Evolutionary conservation across 768 basidiomycete species (phyloP), one percentile per base, ranked within the genome.

Genomic region (Tylopilus rubrobrunneus): DNA sequence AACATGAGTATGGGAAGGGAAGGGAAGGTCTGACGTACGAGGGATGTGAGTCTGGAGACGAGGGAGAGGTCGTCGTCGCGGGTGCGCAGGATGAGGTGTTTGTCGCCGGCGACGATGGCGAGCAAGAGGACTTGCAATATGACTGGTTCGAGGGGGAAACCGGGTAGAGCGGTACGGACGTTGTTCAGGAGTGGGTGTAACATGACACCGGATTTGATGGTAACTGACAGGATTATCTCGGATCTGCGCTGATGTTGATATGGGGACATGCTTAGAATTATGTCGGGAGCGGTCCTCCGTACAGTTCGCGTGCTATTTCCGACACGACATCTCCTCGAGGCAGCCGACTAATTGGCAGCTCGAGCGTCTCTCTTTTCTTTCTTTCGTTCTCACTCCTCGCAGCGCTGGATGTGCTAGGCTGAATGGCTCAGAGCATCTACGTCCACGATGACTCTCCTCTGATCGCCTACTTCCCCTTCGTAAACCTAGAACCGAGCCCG

Each of bases 381-480:
- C 29, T 42, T 50, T 46, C 48, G 48, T 54, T 56, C 59, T 48
- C 49, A 45, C n/a, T n/a, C n/a, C 58, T 51, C 58, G 51, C 50
- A 51, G 52, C 56, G 45, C 57, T 79, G 66, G 59, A 68, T 71
- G 25, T 25, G 25, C 25, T 25, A n/a, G n/a, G n/a, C n/a, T 25
- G 68, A 58, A 69, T 69, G 70, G 68, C 70, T 57, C 40, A 36
- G 52, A 41, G 37, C 46, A 49, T 87, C 69, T 58, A 68, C 54
- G 73, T 90, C 61, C 79, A 85, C 68, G 82, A 89, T 65, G 81
- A 82, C 50, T 88, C 87, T 41, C 87, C 87, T 5, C 63, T 74
- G 44, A 72, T 89, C 58, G 56, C 61, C 27, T 90, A 88, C 72
- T 74, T 67, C 54, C 87, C 89, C 23, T 79, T 82, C 55, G 62